Base-by-base conservation (phyloP, 2,329 filamentous ascomycete species). In the Aureobasidium subglaciale region DNA sequence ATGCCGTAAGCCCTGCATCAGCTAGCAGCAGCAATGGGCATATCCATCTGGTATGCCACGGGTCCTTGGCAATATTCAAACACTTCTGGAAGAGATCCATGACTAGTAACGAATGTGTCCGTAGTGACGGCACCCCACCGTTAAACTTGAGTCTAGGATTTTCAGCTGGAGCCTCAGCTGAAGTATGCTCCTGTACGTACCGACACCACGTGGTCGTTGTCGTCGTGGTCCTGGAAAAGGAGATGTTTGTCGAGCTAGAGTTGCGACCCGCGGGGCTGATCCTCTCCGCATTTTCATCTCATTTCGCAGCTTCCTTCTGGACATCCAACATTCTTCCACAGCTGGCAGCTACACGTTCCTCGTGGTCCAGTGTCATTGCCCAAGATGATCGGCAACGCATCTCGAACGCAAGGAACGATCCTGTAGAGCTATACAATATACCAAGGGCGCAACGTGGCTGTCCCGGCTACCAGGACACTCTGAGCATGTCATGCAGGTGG, bases 1-100 rank as follows among this genome's bases (percentile, higher is more conserved):
- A 68, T 15, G 74, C 78, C 70, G 88, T 93, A 20, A 96, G 79
- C 16, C 81, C 70, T 7, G 83, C 83, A 67, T 96, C 91, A 54
- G 80, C 75, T 29, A 86, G 68, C 61, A 93, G 76, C 5, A 96
- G 76, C 3, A 83, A 73, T 0, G 84, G 78, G 5, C 84, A 75
- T 38, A 91, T 77, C 82, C 82, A 86, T 79, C 67, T 70, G 45
- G 78, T 78, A 63, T 84, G 77, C 46, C 72, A 72, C 1, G 79
- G 76, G 60, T 84, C 78, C n/a, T 68, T 73, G 27, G 77, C 72
- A 11, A 84, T 59, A 60, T 70, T 66, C 52, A 68, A 55, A 40
- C 60, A 64, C 35, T 65, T 64, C 22, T 58, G 60, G 56, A 74
- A 56, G 60, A 74, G 62, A 55, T 72, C 66, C 72, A 73, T 72